Evolutionary conservation across 371 early-diverging fungal species (phyloP), one percentile per base, ranked within the genome.

Genomic region (Mortierella sp.): DNA sequence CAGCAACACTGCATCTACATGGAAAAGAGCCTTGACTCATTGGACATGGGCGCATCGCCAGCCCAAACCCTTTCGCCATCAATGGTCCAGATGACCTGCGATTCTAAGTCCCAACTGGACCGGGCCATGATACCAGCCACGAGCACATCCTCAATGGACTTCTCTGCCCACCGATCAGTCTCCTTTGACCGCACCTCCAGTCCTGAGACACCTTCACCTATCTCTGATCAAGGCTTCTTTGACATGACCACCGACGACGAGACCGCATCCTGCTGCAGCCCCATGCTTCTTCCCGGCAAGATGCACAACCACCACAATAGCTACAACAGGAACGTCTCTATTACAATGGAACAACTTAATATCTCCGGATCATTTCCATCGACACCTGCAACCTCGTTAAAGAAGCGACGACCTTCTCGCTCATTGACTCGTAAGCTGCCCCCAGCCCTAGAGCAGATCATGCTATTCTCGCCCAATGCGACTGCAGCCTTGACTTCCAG

Each of bases 171-270:
- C 43, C 75, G 67, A 14, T 37, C 61, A n/a, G 51, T 43, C 43
- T n/a, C 26, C 21, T 3, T 54, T 24, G 74, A 74, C 11, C 43
- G 69, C 16, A n/a, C 55, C n/a, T 55, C 74, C n/a, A 69, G 79
- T 43, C 74, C 79, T 0, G 74, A 73, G 9, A 70, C 46, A 0
- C 31, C 74, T 13, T 74, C 79, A 4, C 79, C 74, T n/a, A 31
- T 21, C 37, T 74, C 74, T n/a, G 79, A 78, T 34, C 70, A 69
- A 26, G 57, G 44, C 14, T 53, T 19, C 24, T 69, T 69, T 34
- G 74, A 69, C 13, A 53, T 72, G 53, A 51, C 67, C 67, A 64
- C 61, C 4, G 57, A 71, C 46, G 77, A 77, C 11, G 77, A 77
- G 50, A 26, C 70, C 21, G 57, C 43, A 31, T 34, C 37, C 14